Conservation (phyloP, 1,284 basidiomycete species). For the Ganoderma multipileum region DNA sequence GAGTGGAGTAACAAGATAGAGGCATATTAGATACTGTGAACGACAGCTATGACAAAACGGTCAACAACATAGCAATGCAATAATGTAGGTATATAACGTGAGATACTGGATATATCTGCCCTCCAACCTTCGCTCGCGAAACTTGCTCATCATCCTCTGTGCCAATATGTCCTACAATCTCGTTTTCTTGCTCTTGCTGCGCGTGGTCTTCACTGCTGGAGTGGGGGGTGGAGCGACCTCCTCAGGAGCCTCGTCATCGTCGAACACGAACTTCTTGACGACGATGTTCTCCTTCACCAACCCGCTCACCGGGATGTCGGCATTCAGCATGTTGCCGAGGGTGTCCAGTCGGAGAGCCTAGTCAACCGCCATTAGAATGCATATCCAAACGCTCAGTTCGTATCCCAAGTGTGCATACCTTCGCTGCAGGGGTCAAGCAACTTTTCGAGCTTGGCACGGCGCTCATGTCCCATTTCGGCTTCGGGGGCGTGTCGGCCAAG, state of each 20-base stretch:
- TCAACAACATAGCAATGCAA: slow-evolving; percentile 29
- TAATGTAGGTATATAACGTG: slow-evolving; percentile 30
- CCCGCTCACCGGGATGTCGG: slow-evolving; percentile 64
- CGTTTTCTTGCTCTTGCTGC: slow-evolving; percentile 51
- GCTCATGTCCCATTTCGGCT: slow-evolving; percentile 50
- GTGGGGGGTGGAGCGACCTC: slow-evolving; percentile 37
- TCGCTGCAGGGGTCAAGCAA: slow-evolving; percentile 68
- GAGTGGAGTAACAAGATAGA: slow-evolving; percentile 1
- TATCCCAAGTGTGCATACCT: slow-evolving; percentile 50
- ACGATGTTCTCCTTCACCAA: slow-evolving; percentile 72
- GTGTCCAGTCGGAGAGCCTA: slow-evolving; percentile 74
- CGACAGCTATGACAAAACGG: slow-evolving; percentile 18
- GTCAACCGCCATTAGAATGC: slow-evolving; percentile 3
- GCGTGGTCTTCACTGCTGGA: slow-evolving; percentile 51
- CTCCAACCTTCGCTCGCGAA: neutral
- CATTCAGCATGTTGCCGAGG: slow-evolving; percentile 75
- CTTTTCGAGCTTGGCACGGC: slow-evolving; percentile 58
- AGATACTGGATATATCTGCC: slow-evolving; percentile 27
- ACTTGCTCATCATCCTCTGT: neutral
- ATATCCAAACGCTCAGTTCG: neutral
- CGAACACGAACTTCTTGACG: slow-evolving; percentile 85
- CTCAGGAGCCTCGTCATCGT: slow-evolving; percentile 52
- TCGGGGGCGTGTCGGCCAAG: slow-evolving; percentile 64
- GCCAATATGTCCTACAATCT: slow-evolving; percentile 37
- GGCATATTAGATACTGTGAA: slow-evolving; percentile 9